These are phyloP conservation scores for Piedraia hortae DNA, from an alignment of 2,329 filamentous ascomycete species.

Conservation along the genomic window DNA sequence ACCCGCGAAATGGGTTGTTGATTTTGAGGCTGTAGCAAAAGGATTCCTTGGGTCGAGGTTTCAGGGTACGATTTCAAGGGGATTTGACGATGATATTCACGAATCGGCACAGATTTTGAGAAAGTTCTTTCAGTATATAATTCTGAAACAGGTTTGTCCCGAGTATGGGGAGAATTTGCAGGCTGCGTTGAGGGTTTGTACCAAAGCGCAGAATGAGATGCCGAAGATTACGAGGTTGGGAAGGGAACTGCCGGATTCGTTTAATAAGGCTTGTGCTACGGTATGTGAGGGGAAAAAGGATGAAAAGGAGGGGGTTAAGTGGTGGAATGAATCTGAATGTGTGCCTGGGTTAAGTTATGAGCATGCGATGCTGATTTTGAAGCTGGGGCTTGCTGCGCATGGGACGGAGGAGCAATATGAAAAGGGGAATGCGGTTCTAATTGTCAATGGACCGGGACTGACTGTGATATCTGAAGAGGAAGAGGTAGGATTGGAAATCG, in stretches of 20 bases:
- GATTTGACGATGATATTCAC: conserved; percentile 24
- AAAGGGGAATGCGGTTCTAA: not conserved
- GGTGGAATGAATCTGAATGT: no score
- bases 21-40: conserved; percentile 51
- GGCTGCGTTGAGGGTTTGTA: conserved; percentile 37
- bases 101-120: conserved; percentile 39
- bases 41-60: conserved; percentile 32
- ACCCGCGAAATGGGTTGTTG: conserved; percentile 36
- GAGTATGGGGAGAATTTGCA: conserved; percentile 45
- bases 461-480: conserved; percentile 19
- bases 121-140: conserved; percentile 72
- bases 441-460: conserved; percentile 6
- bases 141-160: conserved; percentile 61
- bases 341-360: conserved; percentile 20
- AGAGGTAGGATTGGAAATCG: conserved; percentile 33
- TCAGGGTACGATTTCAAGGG: conserved; percentile 24
- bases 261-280: conserved; percentile 48
- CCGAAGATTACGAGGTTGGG: conserved; percentile 27
- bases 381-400: conserved; percentile 21
- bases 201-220: conserved; percentile 38
- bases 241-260: conserved; percentile 38
- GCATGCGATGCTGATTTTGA: conserved; percentile 23
- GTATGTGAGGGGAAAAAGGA: conserved; percentile 32
- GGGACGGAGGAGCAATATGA: conserved; percentile 12
- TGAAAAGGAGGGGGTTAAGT: no score